Evolutionary conservation across 2,329 filamentous ascomycete genomes (phyloP), one percentile per base, ranked within the genome.

Genomic region (Cladosporium sp.): DNA sequence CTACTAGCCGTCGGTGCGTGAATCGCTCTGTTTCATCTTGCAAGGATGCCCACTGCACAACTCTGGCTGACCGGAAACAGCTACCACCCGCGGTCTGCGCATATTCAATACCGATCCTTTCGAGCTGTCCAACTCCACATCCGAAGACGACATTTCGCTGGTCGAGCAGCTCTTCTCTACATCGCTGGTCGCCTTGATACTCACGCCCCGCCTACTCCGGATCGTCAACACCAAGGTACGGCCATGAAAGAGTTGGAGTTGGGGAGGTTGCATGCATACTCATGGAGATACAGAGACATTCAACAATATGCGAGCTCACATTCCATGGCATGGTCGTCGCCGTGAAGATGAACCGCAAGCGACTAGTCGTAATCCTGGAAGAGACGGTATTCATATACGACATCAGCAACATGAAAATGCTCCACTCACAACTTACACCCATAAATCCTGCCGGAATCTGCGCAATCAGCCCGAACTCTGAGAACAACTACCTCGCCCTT

Each of bases 111-210:
- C 94, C 70, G 95, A 98, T 71, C 94, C 95, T 0, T 99, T 98
- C 78, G 90, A 90, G 72, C 95, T 96, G 80, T 93, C 93, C 75
- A 97, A 95, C 79, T 94, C 93, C 77, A 95, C 92, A 75, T 91
- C 94, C 77, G 93, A 98, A 76, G 73, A 77, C 65, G 96, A 98
- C 78, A 94, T 99, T 64, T 91, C 93, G 56, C 93, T 97, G 70
- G 90, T 98, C 74, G 95, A 99, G 82, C 98, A 98, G 93, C 88
- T 99, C 70, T 99, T 99, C 80, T 97, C 94, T 35, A 98, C 95
- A 35, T 98, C 95, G 2, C 87, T 99, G 40, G 94, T 99, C 65
- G 95, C 95, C 62, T 85, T 98, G 64, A 93, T 97, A 69, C 84
- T 97, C 50, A 97, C 95, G 23, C 95, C 95, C 5, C 87, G 95